Evolutionary conservation across 2,329 filamentous ascomycete genomes (phyloP).

Genomic region (Paradendryphiella salina): DNA sequence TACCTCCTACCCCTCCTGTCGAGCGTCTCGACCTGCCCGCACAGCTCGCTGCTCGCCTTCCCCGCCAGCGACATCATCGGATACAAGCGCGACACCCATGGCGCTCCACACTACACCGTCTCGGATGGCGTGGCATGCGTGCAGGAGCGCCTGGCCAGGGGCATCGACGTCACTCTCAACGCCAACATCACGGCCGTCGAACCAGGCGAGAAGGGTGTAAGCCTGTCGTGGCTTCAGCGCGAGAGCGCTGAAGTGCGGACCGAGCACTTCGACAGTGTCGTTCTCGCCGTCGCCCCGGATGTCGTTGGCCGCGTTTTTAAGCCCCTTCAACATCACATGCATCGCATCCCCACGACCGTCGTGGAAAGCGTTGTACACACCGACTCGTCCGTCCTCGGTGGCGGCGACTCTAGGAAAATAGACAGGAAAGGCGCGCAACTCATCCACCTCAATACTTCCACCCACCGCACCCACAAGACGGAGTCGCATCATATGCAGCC

Average conservation of each 20-base stretch:
- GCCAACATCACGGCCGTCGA: constrained; percentile 47
- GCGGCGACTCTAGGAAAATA: neutral
- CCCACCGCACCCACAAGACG: constrained; percentile 43
- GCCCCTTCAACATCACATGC: constrained; percentile 47
- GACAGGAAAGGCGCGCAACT: constrained; percentile 26
- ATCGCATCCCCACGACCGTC: constrained; percentile 53
- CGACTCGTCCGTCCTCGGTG: constrained; percentile 30
- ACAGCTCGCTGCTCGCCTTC: constrained; percentile 55
- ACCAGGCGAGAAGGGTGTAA: constrained; percentile 31
- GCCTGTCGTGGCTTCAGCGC: constrained; percentile 43
- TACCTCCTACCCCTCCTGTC: constrained; percentile 61
- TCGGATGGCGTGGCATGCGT: constrained; percentile 56
- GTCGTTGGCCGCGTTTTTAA: constrained; percentile 55
- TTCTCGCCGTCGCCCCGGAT: constrained; percentile 61
- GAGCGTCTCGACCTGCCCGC: constrained; percentile 59
- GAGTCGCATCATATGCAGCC: constrained; percentile 59
- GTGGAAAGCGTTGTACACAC: constrained; percentile 57
- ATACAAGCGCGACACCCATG: constrained; percentile 55
- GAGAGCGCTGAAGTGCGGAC: constrained; percentile 16
- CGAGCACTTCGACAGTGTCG: constrained; percentile 56
- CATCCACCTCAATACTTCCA: constrained; percentile 43
- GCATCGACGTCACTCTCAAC: constrained; percentile 50
- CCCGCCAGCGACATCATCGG: constrained; percentile 58
- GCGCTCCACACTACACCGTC: constrained; percentile 57
- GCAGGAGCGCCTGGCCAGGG: constrained; percentile 52